These are phyloP conservation scores for Amanita thiersii DNA, from an alignment of 768 basidiomycete genomes.

Conservation along the genomic window DNA sequence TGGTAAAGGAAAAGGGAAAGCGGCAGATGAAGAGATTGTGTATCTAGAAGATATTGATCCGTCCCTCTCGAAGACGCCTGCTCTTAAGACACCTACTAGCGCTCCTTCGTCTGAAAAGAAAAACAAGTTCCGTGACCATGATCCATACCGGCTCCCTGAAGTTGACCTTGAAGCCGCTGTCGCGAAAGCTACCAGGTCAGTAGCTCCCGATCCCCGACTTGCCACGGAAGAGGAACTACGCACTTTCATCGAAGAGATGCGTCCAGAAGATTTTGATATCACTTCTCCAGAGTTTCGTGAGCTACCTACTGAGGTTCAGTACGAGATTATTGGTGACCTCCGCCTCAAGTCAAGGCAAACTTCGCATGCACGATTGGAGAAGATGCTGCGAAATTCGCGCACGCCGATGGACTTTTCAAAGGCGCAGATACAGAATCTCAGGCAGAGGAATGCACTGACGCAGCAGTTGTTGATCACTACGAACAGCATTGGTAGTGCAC, in stretches of 20 bases:
- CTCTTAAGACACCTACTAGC: constrained; percentile 8
- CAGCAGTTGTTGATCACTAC: constrained; percentile 91
- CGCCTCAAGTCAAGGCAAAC: constrained; percentile 92
- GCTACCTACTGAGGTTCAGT: constrained; percentile 93
- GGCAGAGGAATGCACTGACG: constrained; percentile 84
- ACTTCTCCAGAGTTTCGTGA: constrained; percentile 84
- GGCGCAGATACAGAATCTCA: constrained; percentile 87
- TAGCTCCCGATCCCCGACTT: constrained; percentile 78
- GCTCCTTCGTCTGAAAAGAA: constrained; percentile 49
- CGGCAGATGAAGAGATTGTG: constrained; percentile 57
- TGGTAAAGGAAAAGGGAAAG: constrained; percentile 38
- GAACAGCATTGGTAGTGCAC: constrained; percentile 84
- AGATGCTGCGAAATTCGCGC: constrained; percentile 72
- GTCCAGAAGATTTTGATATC: constrained; percentile 92
- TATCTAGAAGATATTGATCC: constrained; percentile 84
- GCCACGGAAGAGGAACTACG: constrained; percentile 95
- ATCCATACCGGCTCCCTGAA: constrained; percentile 90
- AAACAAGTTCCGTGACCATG: constrained; percentile 64
- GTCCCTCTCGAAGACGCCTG: constrained; percentile 9
- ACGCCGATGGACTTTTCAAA: constrained; percentile 95
- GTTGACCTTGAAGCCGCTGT: constrained; percentile 61
- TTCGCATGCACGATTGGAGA: constrained; percentile 83
- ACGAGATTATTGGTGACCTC: constrained; percentile 96
- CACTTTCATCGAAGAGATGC: constrained; percentile 91
- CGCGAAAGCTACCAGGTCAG: constrained; percentile 49